Conservation (phyloP, 371 early-diverging fungal species). For the Mucor circinelloides region DNA sequence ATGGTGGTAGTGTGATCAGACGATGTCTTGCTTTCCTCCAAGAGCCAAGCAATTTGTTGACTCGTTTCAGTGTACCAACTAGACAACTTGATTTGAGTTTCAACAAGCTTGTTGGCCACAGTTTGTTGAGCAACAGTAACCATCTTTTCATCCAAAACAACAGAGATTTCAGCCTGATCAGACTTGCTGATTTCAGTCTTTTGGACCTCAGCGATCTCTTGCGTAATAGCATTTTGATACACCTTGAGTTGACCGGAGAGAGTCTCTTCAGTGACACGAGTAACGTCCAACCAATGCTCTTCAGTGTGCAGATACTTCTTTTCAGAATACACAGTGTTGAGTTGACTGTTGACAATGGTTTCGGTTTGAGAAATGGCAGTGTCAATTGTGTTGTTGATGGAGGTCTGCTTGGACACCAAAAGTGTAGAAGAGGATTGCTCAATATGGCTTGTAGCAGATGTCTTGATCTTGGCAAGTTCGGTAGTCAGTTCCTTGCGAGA, state of each 20-base stretch:
- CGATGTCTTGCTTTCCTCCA: constrained; percentile 8
- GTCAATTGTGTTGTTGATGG: constrained; percentile 26
- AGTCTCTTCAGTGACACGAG: constrained; percentile 26
- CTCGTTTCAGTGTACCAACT: constrained; percentile 34
- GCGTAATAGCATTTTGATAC: constrained; percentile 33
- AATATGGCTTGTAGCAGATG: constrained; percentile 6
- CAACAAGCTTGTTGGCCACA: constrained; percentile 22
- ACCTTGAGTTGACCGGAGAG: constrained; percentile 31
- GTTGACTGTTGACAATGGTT: constrained; percentile 19
- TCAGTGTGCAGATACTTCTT: constrained; percentile 26
- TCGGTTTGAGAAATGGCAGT: constrained; percentile 35
- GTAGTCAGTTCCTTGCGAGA: constrained; percentile 29
- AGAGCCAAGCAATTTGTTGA: constrained; percentile 26
- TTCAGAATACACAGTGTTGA: constrained; percentile 18
- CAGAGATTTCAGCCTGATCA: constrained; percentile 21
- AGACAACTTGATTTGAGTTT: constrained; percentile 29
- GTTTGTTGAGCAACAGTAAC: constrained; percentile 26
- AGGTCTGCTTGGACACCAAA: constrained; percentile 15
- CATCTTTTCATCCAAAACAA: constrained; percentile 30
- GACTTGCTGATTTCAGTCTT: constrained; percentile 12
- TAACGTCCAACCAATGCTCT: constrained; percentile 22
- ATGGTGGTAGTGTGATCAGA: neutral
- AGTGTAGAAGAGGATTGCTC: constrained; percentile 18
- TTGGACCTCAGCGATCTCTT: constrained; percentile 21
- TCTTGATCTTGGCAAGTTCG: constrained; percentile 18